Conservation (phyloP, 2,329 filamentous ascomycete genomes). For the Cladosporium sp. region DNA sequence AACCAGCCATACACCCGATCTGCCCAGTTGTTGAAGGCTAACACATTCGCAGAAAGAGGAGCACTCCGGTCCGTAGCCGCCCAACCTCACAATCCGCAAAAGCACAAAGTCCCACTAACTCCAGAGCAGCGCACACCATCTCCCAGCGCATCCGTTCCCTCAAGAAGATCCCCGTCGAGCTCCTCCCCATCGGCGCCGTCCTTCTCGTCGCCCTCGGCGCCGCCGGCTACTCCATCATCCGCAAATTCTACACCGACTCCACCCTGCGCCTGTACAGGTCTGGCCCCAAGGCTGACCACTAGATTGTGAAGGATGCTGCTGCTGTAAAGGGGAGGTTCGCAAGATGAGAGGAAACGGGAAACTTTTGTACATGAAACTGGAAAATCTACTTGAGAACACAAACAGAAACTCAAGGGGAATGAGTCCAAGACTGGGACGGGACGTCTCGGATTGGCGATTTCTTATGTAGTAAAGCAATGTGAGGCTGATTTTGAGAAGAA, state of each 20-base stretch:
- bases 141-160: conserved; percentile 90
- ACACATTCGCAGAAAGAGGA: conserved; percentile 55
- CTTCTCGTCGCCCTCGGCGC: conserved; percentile 71
- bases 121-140: conserved; percentile 77
- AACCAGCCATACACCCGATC: too few species aligned
- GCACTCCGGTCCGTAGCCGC: conserved; percentile 54
- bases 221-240: conserved; percentile 73
- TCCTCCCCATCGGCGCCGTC: conserved; percentile 90
- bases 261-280: conserved; percentile 67
- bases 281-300: conserved; percentile 5
- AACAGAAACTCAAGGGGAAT: neutral
- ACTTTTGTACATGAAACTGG: conserved; percentile 13
- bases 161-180: conserved; percentile 86
- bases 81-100: too few species aligned
- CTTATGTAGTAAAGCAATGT: conserved; percentile 13
- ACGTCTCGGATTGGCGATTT: neutral
- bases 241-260: conserved; percentile 86
- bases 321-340: too few species aligned
- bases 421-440: neutral
- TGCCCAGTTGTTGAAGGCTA: too few species aligned
- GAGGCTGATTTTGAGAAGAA: conserved; percentile 2
- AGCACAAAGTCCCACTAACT: conserved; percentile 9
- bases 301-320: neutral
- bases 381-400: neutral
- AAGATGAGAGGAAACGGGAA: neutral